Conservation (phyloP, 805 yeast species). For the Zygosaccharomyces pseudorouxii region DNA sequence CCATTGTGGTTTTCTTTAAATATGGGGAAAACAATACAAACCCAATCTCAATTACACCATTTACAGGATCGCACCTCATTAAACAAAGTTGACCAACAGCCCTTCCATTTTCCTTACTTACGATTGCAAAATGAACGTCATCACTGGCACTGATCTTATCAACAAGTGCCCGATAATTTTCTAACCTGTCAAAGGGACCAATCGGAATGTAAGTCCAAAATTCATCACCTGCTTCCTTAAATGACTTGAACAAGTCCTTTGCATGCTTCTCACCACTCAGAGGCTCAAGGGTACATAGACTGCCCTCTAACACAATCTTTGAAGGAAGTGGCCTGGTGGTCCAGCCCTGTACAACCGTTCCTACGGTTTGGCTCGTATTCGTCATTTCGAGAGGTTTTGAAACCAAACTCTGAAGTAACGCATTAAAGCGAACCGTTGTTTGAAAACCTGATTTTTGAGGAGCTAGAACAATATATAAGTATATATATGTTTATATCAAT, state of each 20-base stretch:
- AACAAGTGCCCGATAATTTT: conserved; percentile 2
- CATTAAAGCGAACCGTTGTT: no score
- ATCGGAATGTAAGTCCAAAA: conserved; percentile 20
- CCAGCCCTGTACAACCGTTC: conserved; percentile 14
- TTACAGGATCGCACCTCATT: conserved; percentile 27
- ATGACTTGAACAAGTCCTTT: conserved; percentile 13
- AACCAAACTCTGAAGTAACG: neutral
- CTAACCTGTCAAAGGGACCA: conserved; percentile 14
- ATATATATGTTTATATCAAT: neutral
- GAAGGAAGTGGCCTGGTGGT: conserved; percentile 12
- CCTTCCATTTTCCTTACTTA: conserved; percentile 16
- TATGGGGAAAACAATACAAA: conserved; percentile 23
- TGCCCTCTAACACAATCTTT: conserved; percentile 14
- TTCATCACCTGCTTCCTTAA: conserved; percentile 5
- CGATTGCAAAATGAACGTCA: conserved; percentile 21
- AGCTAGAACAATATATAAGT: no score
- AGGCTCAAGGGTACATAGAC: conserved; percentile 17
- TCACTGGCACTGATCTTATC: conserved; percentile 1
- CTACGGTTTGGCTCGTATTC: conserved; percentile 10
- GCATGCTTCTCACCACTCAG: conserved; percentile 15
- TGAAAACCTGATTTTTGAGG: no score
- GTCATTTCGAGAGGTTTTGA: neutral
- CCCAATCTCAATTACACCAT: conserved; percentile 32
- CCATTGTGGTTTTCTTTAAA: conserved; percentile 22
- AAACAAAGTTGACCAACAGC: conserved; percentile 30